phyloP scores from a whole-genome alignment of 805 yeast species.

The Hanseniaspora mollemarum region DNA sequence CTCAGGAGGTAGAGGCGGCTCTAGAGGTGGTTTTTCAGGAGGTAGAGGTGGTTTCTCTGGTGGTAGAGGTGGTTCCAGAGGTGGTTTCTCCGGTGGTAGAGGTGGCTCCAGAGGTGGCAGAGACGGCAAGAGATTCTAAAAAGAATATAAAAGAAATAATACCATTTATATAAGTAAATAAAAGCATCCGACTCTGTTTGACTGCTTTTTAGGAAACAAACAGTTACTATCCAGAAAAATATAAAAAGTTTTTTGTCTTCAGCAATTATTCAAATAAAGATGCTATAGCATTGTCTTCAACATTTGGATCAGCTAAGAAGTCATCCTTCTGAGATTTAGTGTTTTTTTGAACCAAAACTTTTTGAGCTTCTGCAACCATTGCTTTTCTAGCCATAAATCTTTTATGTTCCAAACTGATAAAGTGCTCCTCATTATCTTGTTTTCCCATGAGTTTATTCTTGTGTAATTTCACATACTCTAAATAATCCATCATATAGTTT shows the following conservation, averaged over 20 bases:
- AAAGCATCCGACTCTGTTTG: background rate
- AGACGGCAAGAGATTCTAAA: conserved; percentile 20
- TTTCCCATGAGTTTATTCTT: conserved; percentile 23
- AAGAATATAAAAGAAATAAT: background rate
- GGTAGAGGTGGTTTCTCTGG: conserved; percentile 35
- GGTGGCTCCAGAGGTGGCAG: conserved; percentile 21
- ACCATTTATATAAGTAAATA: background rate
- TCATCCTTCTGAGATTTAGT: conserved; percentile 38
- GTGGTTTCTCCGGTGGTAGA: conserved; percentile 22
- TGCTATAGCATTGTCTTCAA: conserved; percentile 57
- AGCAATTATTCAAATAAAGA: conserved; percentile 40
- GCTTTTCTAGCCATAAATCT: conserved; percentile 33
- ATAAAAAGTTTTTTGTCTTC: background rate
- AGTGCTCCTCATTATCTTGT: conserved; percentile 33
- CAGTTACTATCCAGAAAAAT: background rate
- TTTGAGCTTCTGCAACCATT: conserved; percentile 42
- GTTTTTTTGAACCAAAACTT: conserved; percentile 42
- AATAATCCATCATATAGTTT: conserved; percentile 62
- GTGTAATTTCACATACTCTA: conserved; percentile 47
- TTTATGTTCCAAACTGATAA: conserved; percentile 24
- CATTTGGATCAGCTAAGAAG: conserved; percentile 59
- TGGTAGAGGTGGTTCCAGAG: conserved; percentile 31
- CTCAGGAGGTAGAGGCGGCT: conserved; percentile 27
- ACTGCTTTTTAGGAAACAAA: conserved; percentile 1
- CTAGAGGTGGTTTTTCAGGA: conserved; percentile 24